These are phyloP conservation scores for Pyrrhoderma lamaoense DNA, from an alignment of 1,284 basidiomycete species.

Conservation along the genomic window DNA sequence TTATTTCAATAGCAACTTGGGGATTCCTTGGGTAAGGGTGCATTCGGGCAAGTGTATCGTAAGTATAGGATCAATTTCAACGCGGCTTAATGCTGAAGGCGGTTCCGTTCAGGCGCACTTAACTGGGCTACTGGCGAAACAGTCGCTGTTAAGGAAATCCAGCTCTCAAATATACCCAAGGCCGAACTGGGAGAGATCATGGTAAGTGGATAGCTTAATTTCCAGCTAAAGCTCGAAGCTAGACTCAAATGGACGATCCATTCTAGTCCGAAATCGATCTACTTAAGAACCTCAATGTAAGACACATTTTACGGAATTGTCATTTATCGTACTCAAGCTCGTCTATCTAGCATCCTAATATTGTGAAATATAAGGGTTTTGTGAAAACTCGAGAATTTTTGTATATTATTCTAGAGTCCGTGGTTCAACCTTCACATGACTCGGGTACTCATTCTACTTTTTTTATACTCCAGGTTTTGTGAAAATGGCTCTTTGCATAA, in stretches of 20 bases:
- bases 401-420: slow-evolving; percentile 92
- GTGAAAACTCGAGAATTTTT: slow-evolving; percentile 91
- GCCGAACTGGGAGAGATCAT: slow-evolving; percentile 94
- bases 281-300: slow-evolving; percentile 90
- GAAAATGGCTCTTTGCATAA: slow-evolving; percentile 96
- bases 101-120: slow-evolving; percentile 58
- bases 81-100: not conserved
- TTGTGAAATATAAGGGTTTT: slow-evolving; percentile 98
- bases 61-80: slow-evolving; percentile 29
- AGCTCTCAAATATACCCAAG: slow-evolving; percentile 88
- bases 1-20: slow-evolving; percentile 70
- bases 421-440: slow-evolving; percentile 17
- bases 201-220: slow-evolving; percentile 43
- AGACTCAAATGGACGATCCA: not conserved
- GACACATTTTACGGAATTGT: slow-evolving; percentile 23
- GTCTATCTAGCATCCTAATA: slow-evolving; percentile 69
- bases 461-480: slow-evolving; percentile 61
- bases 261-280: slow-evolving; percentile 91
- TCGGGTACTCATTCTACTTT: slow-evolving; percentile 7
- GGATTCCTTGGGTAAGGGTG: slow-evolving; percentile 90
- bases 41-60: slow-evolving; percentile 93
- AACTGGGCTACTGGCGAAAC: slow-evolving; percentile 97
- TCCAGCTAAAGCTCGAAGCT: not conserved
- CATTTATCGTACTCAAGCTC: not conserved
- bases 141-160: slow-evolving; percentile 92